A percentile compares a stretch with the other conserved stretches of the same genome.
These are phyloP conservation scores for Penicillium verrucosum DNA, from an alignment of 2,329 filamentous ascomycete species.

Conservation along the genomic window DNA sequence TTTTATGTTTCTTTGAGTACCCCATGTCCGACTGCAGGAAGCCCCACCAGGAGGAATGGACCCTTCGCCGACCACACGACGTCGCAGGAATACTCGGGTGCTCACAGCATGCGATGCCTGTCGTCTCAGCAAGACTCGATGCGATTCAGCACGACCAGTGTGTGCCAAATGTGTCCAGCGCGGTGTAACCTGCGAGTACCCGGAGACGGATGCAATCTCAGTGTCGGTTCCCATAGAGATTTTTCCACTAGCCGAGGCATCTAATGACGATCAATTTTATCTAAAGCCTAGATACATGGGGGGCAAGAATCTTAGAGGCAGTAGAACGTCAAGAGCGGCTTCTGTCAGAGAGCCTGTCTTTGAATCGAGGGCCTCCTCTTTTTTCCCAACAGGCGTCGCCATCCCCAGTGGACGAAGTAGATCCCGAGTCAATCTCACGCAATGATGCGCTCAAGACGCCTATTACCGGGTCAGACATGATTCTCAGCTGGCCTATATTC, in stretches of 20 bases:
- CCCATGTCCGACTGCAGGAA: neutral
- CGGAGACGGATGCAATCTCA: conserved; percentile 24
- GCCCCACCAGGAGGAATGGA: conserved; percentile 13
- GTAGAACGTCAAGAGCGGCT: conserved; percentile 25
- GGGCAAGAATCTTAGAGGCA: conserved; percentile 22
- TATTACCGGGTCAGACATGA: conserved; percentile 28
- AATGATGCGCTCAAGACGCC: conserved; percentile 26
- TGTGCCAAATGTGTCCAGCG: conserved; percentile 26
- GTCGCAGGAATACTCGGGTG: conserved; percentile 26
- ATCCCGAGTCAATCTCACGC: conserved; percentile 25
- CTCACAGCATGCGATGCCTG: conserved; percentile 26
- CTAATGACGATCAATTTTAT: conserved; percentile 10
- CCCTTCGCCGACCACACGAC: conserved; percentile 7
- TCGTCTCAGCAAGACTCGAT: conserved; percentile 26
- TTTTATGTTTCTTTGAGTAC: neutral
- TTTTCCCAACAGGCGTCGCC: conserved; percentile 10
- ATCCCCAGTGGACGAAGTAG: conserved; percentile 18
- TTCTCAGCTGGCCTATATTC: conserved; percentile 27
- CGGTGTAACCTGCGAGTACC: conserved; percentile 25
- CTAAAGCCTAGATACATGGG: conserved; percentile 24
- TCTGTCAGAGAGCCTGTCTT: conserved; percentile 14
- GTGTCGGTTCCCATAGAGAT: conserved; percentile 19
- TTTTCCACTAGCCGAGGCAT: conserved; percentile 6
- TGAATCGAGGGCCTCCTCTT: conserved; percentile 1
- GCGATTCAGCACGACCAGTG: conserved; percentile 24